phyloP scores from a whole-genome alignment of 202 grass and related monocot genomes.

The Elaeis oleifera region DNA sequence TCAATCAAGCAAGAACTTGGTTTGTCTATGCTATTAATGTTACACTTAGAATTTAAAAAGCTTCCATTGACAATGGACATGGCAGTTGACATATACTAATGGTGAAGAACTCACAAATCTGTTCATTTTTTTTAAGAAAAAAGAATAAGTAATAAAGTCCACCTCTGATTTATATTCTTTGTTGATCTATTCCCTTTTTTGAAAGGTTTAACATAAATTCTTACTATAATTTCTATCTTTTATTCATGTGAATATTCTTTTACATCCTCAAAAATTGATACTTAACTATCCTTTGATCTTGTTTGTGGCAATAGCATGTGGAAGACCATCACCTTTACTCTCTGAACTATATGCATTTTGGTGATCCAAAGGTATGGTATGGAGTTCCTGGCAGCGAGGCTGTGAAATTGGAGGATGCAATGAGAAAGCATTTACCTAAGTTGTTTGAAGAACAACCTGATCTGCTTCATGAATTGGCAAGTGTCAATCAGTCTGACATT shows the following conservation, averaged over 20 bases:
- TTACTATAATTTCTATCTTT: too few relatives aligned
- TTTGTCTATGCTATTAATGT: too few relatives aligned
- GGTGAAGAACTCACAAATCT: too few relatives aligned
- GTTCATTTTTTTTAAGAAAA: too few relatives aligned
- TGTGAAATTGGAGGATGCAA: constrained; percentile 77
- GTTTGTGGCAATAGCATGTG: constrained; percentile 62
- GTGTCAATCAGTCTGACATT: constrained; percentile 7
- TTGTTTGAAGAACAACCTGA: constrained; percentile 93
- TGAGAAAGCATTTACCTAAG: constrained; percentile 78
- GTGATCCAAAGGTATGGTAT: constrained; percentile 96
- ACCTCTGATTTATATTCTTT: neutral
- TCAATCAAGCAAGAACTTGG: too few relatives aligned
- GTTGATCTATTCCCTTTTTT: constrained; percentile 1
- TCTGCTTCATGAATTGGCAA: constrained; percentile 94
- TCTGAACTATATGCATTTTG: constrained; percentile 98
- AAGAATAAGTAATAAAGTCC: neutral
- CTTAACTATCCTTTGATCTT: neutral
- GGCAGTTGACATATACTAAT: too few relatives aligned
- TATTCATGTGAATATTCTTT: too few relatives aligned
- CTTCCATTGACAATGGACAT: too few relatives aligned
- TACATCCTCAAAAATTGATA: too few relatives aligned
- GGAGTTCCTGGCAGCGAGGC: constrained; percentile 59
- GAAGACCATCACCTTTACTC: constrained; percentile 99
- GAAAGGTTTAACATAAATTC: too few relatives aligned
- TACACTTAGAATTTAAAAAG: too few relatives aligned